These are phyloP conservation scores for Berberis thunbergii DNA, from an alignment of 164 flowering plant genomes.

Conservation along the genomic window DNA sequence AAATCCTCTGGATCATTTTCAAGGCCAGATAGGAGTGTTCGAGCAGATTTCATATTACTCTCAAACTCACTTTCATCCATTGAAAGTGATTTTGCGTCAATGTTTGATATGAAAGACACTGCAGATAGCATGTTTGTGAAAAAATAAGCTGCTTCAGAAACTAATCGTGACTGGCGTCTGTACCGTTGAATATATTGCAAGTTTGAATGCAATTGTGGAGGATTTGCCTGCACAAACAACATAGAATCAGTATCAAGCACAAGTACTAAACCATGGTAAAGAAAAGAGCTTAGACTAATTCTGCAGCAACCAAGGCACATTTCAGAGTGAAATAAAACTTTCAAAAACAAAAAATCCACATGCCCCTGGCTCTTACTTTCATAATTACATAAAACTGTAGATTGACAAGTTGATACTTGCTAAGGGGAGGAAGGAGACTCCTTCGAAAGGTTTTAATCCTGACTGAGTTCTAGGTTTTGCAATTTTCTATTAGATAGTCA, in stretches of 20 bases:
- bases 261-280: background rate
- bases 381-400: no score
- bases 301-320: no score
- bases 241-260: background rate
- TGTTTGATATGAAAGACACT: conserved; percentile 73
- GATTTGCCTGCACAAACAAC: conserved; percentile 68
- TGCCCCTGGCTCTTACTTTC: no score
- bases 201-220: conserved; percentile 94
- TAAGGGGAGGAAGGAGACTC: no score
- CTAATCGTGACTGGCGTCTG: conserved; percentile 72
- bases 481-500: no score
- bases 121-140: conserved; percentile 95
- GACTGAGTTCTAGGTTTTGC: no score
- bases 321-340: no score
- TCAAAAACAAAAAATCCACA: no score
- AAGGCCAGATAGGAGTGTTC: conserved; percentile 57
- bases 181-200: conserved; percentile 80
- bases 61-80: conserved; percentile 87
- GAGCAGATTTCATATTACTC: conserved; percentile 78
- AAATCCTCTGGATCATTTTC: conserved; percentile 21
- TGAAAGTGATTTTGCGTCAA: conserved; percentile 76
- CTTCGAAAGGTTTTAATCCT: no score
- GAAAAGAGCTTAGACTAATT: background rate
- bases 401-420: no score
- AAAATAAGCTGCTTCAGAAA: conserved; percentile 78